A percentile compares a stretch with the other conserved stretches of the same genome.
These are phyloP conservation scores for Harringtonia aguacate DNA, from an alignment of 2,329 filamentous ascomycete species.

Conservation along the genomic window DNA sequence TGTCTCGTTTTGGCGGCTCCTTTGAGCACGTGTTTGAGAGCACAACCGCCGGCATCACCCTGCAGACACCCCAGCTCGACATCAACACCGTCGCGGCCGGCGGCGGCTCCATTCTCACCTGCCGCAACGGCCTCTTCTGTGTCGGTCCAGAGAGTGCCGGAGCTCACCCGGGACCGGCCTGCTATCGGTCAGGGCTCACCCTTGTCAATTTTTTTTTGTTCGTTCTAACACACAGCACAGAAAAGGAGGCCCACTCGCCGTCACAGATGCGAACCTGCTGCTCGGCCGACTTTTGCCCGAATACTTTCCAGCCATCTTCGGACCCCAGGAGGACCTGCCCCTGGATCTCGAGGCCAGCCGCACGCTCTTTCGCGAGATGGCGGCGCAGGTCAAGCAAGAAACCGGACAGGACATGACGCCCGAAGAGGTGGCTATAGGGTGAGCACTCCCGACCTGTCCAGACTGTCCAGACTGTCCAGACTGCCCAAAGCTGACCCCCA, in stretches of 20 bases:
- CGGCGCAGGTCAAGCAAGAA: slow-evolving; percentile 56
- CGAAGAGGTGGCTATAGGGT: slow-evolving; percentile 77
- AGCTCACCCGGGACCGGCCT: slow-evolving; percentile 66
- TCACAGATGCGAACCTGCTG: slow-evolving; percentile 57
- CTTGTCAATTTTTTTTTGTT: too few relatives aligned
- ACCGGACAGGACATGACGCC: slow-evolving; percentile 31
- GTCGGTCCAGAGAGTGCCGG: slow-evolving; percentile 63
- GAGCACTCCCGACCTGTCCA: too few relatives aligned
- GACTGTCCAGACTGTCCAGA: too few relatives aligned
- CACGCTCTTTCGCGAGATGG: neutral
- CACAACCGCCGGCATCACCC: slow-evolving; percentile 66
- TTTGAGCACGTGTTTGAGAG: slow-evolving; percentile 63
- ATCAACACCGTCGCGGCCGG: slow-evolving; percentile 92
- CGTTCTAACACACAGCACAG: too few relatives aligned
- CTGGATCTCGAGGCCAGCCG: slow-evolving; percentile 17
- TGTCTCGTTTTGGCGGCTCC: slow-evolving; percentile 32
- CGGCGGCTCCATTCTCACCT: slow-evolving; percentile 75
- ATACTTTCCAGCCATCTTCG: slow-evolving; percentile 59
- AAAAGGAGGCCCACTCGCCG: slow-evolving; percentile 55
- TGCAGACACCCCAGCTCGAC: slow-evolving; percentile 82
- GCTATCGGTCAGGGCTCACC: too few relatives aligned
- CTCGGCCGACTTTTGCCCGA: slow-evolving; percentile 44
- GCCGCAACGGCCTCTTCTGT: slow-evolving; percentile 75
- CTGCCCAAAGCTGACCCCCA: too few relatives aligned
- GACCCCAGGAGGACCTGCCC: slow-evolving; percentile 48